Conservation (phyloP, 2,329 filamentous ascomycete genomes). For the Aspergillus awamori region DNA sequence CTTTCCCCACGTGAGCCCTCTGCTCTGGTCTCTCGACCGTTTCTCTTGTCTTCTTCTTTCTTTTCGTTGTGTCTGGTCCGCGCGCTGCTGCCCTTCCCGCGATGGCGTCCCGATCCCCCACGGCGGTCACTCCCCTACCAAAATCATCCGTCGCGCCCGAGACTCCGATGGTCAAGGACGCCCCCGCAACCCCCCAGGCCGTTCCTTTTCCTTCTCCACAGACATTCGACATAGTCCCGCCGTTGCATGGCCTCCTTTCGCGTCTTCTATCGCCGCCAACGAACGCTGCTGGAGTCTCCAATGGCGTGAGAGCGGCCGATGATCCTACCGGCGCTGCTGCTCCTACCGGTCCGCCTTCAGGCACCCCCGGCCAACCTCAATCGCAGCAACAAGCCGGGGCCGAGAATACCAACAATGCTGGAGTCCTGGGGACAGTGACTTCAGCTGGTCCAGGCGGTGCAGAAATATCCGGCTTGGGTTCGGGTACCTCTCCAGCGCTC, state of each 20-base stretch:
- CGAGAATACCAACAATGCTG: constrained; percentile 29
- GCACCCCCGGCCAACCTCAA: constrained; percentile 18
- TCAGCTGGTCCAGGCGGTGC: constrained; percentile 35
- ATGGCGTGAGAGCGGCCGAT: constrained; percentile 28
- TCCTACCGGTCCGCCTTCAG: constrained; percentile 16
- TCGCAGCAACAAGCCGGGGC: constrained; percentile 32
- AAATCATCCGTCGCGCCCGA: constrained; percentile 40
- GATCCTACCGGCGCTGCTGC: constrained; percentile 31
- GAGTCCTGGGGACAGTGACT: constrained; percentile 31
- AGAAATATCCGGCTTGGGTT: constrained; percentile 29
- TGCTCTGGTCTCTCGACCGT: too few relatives aligned
- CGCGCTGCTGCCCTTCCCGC: constrained; percentile 17
- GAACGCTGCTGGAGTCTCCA: constrained; percentile 44
- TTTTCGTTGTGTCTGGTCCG: neutral
- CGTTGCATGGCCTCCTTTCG: constrained; percentile 75
- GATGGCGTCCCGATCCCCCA: constrained; percentile 42
- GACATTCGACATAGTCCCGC: constrained; percentile 81
- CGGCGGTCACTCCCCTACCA: constrained; percentile 47
- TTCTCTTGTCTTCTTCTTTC: constrained; percentile 4
- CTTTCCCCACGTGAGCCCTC: too few relatives aligned
- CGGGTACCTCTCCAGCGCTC: constrained; percentile 49
- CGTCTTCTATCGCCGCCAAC: constrained; percentile 63
- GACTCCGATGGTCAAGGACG: constrained; percentile 35
- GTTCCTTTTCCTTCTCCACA: constrained; percentile 71
- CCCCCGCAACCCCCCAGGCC: constrained; percentile 50